Base-by-base conservation (phyloP, 495 filamentous ascomycete genomes). In the Filosporella fistucella region DNA sequence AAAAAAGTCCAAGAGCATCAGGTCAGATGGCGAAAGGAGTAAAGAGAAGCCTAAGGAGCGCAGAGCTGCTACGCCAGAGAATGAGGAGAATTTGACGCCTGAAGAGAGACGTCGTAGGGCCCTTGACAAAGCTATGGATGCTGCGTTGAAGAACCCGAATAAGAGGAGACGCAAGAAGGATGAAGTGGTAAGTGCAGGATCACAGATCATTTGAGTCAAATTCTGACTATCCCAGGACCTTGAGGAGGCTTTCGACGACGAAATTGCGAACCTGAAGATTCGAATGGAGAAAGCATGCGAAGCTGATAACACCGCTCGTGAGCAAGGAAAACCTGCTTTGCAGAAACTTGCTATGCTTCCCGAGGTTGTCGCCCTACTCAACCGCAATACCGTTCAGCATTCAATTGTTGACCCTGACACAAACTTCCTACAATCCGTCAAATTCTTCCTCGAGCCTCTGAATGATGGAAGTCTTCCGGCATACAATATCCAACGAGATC, bases 371-470 rank as follows among this genome's bases (percentile, higher is more conserved):
- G 78, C 79, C 35, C 71, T 96, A 6, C 76, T 99, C 29, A 95
- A 89, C 63, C 88, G 90, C 52, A 91, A 90, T 59, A 88, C 84
- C 35, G 76, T 91, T 26, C 86, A 88, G 67, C 76, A 81, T 52
- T 74, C 76, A 1, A 81, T 96, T 47, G 82, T 96, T 48, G 94
- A 99, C 53, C 90, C 91, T 0, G 91, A 96, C 56, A 93, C 85
- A 61, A 96, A 96, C 68, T 81, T 99, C 52, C 75, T 99, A 24
- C 88, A 94, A 64, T 87, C 89, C 2, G 89, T 99, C 55, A 86
- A 87, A 57, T 95, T 91, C 77, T 97, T 97, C 80, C 82, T 99
- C 11, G 94, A 99, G 61, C 94, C 94, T 3, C 78, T 96, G 33
- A 85, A 89, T 49, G 90, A 96, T 59, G 93, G 91, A 51, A 86